Percentiles rank a stretch among this genome's conserved stretches.
Conservation (phyloP, 805 yeast species). For the Teunomyces aglyptinius region DNA sequence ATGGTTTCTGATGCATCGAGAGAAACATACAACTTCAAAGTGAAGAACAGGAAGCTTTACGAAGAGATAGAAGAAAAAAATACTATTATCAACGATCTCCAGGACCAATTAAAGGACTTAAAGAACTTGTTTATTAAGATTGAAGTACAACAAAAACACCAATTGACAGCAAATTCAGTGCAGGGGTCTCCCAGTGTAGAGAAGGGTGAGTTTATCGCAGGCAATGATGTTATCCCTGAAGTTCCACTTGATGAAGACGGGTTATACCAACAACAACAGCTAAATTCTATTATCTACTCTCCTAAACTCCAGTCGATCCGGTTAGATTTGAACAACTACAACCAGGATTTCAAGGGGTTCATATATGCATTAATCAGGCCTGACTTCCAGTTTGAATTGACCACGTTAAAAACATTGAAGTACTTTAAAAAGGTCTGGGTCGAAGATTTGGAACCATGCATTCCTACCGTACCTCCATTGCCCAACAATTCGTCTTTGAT, state of each 20-base stretch:
- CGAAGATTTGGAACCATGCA: conserved; percentile 69
- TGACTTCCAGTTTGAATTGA: conserved; percentile 35
- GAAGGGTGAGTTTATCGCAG: neutral
- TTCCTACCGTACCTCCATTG: conserved; percentile 31
- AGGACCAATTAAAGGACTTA: conserved; percentile 64
- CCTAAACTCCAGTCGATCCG: conserved; percentile 39
- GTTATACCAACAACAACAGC: conserved; percentile 15
- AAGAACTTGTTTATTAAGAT: conserved; percentile 57
- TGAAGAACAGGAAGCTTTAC: conserved; percentile 54
- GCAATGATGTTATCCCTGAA: neutral
- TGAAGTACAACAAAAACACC: conserved; percentile 39
- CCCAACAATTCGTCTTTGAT: conserved; percentile 54
- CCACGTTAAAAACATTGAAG: conserved; percentile 47
- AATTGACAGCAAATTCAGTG: neutral
- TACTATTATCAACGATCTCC: conserved; percentile 58
- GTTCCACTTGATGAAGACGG: neutral
- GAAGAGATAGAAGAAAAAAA: conserved; percentile 67
- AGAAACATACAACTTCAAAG: conserved; percentile 57
- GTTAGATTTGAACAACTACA: conserved; percentile 44
- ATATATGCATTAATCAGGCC: conserved; percentile 31
- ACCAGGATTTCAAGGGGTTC: conserved; percentile 44
- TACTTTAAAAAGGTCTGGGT: conserved; percentile 62
- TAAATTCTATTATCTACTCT: conserved; percentile 27
- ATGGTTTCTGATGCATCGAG: conserved; percentile 81
- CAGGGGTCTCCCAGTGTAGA: conserved; percentile 8